Evolutionary conservation across 495 filamentous ascomycete species (phyloP), one percentile per base, ranked within the genome.

Genomic region (Podospora pseudopauciseta): DNA sequence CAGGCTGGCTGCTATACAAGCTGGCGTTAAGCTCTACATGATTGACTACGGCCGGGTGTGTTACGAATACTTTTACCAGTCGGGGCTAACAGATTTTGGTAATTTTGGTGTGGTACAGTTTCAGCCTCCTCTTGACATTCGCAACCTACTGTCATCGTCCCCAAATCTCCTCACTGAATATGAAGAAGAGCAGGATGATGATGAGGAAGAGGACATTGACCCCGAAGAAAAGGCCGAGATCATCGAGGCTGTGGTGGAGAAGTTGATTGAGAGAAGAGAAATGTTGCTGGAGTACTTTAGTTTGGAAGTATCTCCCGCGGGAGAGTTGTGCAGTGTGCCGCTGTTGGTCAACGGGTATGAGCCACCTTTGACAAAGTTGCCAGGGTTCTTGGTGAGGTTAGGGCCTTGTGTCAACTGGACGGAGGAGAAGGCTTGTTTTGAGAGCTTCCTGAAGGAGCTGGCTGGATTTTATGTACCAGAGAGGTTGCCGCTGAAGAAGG

Each of bases 201-300:
- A 80, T 7, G 83, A 86, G 26, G 66, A 67, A 3, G 78, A 76
- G 0, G 77, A 82, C 5, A 83, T 89, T 34, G 87, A 92, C 65
- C 88, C 90, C 74, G 76, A 83, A 5, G 86, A 87, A 65, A 87
- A 90, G 75, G 76, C 83, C 5, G 85, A 87, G 64, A 87, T 92
- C 6, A 87, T 92, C 4, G 82, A 87, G 15, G 74, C 80, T 4
- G 86, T 94, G 16, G 80, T 84, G 0, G 72, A 75, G 5, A 80
- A 84, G 68, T 85, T 99, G 18, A 82, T 97, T 34, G 85, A 88
- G 49, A 85, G 90, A 4, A 85, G 91, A 19, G 89, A 93, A 68
- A 96, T 99, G 92, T 86, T 99, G 2, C 79, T 86, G 27, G 94
- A 97, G 76, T 99, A 99, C 78, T 97, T 99, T 81, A 86, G 89